Evolutionary conservation across 2,329 filamentous ascomycete genomes (phyloP), one percentile per base, ranked within the genome.

Genomic region (Neocucurbitaria cava): DNA sequence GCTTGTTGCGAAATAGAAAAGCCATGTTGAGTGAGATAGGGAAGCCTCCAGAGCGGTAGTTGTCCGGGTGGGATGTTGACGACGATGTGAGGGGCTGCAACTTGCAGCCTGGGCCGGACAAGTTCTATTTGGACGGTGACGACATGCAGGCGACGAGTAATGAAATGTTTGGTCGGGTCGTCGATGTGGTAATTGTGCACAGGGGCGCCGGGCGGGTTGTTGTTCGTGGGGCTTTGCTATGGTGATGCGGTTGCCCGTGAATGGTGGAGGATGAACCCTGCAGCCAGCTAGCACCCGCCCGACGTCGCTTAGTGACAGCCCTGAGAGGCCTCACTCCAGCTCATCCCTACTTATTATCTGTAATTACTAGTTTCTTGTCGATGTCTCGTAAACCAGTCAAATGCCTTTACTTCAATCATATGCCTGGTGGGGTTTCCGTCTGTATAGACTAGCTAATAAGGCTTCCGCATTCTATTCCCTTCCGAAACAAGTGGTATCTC

Each of bases 1-100:
- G 82, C 64, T 83, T 83, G 66, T 82, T 83, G 57, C 87, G 81
- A 72, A 90, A 90, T 51, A 90, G 79, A 77, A 90, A 91, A 41
- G 88, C 86, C 88, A 91, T 91, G 59, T 58, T 73, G 66, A 61
- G 46, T 17, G 59, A 54, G 21, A 58, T 41, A 24, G 56, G 52
- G 28, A 51, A 52, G 21, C 56, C 47, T 36, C 61, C 40, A 31
- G 54, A 35, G 53, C 61, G 61, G 35, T 48, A 42, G 43, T n/a
- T n/a, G n/a, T 56, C 57, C 53, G 62, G 39, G 61, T 59, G 56
- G 49, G 65, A 57, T 47, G 52, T 50, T 51, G 44, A 60, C 30
- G 55, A 46, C 28, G 54, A 59, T 44, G 54, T 56, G 64, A 58
- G 58, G 57, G 65, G 68, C 55, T 62, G 61, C 57, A 58, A 53